Evolutionary conservation across 169 alveolate genomes (phyloP).

Genomic region (Plasmodium knowlesi): DNA sequence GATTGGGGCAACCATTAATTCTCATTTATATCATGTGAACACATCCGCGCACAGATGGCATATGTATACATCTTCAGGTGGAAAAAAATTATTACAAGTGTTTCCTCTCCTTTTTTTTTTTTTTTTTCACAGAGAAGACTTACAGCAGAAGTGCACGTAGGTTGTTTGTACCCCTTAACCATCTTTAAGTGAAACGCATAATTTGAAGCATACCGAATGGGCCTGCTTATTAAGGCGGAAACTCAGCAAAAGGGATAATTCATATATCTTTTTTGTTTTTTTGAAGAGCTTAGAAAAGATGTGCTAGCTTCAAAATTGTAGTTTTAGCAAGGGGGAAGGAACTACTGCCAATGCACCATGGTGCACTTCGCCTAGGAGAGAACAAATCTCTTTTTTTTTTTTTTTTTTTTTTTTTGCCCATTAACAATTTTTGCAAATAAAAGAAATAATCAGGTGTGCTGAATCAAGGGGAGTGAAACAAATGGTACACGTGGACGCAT

Average conservation of each 20-base stretch:
- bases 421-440: neutral
- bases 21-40: neutral
- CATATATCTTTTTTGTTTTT: neutral
- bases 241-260: neutral
- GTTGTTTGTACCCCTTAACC: neutral
- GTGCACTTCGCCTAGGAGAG: conserved; percentile 10
- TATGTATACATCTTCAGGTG: neutral
- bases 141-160: neutral
- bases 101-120: neutral
- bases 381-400: neutral
- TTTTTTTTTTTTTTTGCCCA: neutral
- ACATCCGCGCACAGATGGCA: neutral
- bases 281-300: neutral
- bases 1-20: neutral
- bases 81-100: neutral
- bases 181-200: neutral
- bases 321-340: neutral
- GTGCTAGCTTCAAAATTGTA: neutral
- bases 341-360: conserved; percentile 10
- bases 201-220: neutral
- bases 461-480: neutral
- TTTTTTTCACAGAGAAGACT: neutral
- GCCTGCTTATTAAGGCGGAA: no score
- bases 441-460: neutral
- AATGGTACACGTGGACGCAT: neutral